phyloP scores from a whole-genome alignment of 345 rosid genomes.

The Dovyalis caffra region DNA sequence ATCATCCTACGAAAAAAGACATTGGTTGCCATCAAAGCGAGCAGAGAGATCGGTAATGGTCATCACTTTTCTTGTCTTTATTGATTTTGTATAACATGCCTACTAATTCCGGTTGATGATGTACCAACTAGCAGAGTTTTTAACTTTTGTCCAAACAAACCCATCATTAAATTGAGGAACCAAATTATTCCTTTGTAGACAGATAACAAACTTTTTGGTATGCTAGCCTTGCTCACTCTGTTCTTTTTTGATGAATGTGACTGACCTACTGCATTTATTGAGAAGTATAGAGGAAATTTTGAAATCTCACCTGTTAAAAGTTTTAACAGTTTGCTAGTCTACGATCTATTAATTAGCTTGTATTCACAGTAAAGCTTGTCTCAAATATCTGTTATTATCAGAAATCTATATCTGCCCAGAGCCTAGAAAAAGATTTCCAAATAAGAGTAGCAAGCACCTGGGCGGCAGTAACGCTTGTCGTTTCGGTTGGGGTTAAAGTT shows the following conservation, averaged over 20 bases:
- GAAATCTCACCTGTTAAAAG: background rate
- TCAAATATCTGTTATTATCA: background rate
- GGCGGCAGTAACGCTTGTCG: background rate
- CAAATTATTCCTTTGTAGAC: background rate
- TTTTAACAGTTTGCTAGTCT: background rate
- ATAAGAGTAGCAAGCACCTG: background rate
- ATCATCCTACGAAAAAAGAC: background rate
- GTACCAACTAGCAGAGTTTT: too few relatives aligned
- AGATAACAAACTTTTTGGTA: background rate
- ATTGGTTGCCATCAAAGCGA: too few relatives aligned
- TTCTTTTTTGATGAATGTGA: background rate
- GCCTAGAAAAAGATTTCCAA: background rate
- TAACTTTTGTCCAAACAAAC: too few relatives aligned
- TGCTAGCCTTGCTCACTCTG: background rate
- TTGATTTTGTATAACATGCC: too few relatives aligned
- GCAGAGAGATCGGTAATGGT: background rate
- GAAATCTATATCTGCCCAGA: background rate
- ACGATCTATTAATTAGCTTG: background rate
- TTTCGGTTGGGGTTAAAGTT: conserved; percentile 4
- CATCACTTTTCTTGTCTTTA: background rate
- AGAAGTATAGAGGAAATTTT: background rate
- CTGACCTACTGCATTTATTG: background rate
- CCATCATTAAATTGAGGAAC: background rate
- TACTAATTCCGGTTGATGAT: too few relatives aligned
- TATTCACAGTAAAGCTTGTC: background rate